A percentile compares a stretch with the other conserved stretches of the same genome.
Evolutionary conservation across 331 rosid genomes (phyloP).

Genomic region (Arachis monticola): DNA sequence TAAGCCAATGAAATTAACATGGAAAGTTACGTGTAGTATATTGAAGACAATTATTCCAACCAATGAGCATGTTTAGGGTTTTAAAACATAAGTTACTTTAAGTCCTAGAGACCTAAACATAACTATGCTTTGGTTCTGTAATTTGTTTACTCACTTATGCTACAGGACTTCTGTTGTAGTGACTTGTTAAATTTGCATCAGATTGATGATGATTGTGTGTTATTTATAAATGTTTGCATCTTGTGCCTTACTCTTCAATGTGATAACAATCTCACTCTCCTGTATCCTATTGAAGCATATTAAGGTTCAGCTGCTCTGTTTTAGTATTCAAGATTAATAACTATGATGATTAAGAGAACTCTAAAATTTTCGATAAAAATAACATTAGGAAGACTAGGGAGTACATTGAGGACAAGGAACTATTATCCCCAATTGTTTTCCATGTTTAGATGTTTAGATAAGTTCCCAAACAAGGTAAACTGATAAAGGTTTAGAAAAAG

Average conservation of each 20-base stretch:
- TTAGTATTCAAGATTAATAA: neutral
- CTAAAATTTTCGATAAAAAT: constrained; percentile 1
- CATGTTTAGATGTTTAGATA: too few relatives aligned
- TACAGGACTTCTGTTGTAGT: too few relatives aligned
- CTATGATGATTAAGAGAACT: neutral
- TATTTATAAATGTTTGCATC: too few relatives aligned
- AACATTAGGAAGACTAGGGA: too few relatives aligned
- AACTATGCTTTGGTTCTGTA: too few relatives aligned
- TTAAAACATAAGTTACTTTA: neutral
- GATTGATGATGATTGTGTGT: too few relatives aligned
- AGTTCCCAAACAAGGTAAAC: too few relatives aligned
- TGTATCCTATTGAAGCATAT: neutral
- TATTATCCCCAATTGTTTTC: constrained; percentile 2
- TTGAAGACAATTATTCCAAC: neutral
- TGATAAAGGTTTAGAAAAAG: too few relatives aligned
- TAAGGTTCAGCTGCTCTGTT: neutral
- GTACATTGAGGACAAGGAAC: neutral
- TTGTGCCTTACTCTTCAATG: too few relatives aligned
- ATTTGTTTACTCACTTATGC: too few relatives aligned
- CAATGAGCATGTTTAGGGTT: neutral
- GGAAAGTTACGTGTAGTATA: neutral
- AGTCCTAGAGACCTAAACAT: too few relatives aligned
- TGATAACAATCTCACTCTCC: neutral
- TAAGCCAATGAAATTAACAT: neutral
- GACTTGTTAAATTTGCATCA: too few relatives aligned